phyloP scores from a whole-genome alignment of 257 asterid species.

The Nicotiana knightiana region DNA sequence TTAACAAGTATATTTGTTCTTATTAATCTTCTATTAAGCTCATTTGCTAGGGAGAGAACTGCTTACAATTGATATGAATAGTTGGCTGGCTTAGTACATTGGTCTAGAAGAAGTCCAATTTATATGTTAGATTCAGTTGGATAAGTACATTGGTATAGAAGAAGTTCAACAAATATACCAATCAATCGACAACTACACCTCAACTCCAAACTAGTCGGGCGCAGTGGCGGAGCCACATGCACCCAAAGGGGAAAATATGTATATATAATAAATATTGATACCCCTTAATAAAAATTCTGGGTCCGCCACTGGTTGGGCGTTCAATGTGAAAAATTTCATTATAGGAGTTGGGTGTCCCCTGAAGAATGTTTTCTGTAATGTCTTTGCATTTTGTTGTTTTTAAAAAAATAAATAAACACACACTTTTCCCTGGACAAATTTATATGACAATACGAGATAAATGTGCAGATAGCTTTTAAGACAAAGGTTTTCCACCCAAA shows the following conservation, averaged over 20 bases:
- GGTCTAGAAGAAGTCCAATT: background rate
- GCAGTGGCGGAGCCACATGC: too few relatives aligned
- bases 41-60: background rate
- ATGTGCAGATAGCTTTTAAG: constrained; percentile 35
- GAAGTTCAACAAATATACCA: background rate
- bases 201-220: background rate
- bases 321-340: too few relatives aligned
- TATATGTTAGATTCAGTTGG: background rate
- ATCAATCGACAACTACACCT: background rate
- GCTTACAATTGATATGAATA: background rate
- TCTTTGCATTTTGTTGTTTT: background rate
- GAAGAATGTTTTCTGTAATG: background rate
- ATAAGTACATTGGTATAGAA: background rate
- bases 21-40: background rate
- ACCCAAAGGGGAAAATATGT: too few relatives aligned
- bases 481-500: constrained; percentile 43
- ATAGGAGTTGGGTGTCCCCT: background rate
- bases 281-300: too few relatives aligned
- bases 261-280: too few relatives aligned
- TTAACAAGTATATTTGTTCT: background rate
- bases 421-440: background rate
- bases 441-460: background rate
- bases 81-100: background rate
- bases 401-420: too few relatives aligned
- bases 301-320: too few relatives aligned